Base-by-base conservation (phyloP, 1,284 basidiomycete species). In the Pseudozyma thailandica region DNA sequence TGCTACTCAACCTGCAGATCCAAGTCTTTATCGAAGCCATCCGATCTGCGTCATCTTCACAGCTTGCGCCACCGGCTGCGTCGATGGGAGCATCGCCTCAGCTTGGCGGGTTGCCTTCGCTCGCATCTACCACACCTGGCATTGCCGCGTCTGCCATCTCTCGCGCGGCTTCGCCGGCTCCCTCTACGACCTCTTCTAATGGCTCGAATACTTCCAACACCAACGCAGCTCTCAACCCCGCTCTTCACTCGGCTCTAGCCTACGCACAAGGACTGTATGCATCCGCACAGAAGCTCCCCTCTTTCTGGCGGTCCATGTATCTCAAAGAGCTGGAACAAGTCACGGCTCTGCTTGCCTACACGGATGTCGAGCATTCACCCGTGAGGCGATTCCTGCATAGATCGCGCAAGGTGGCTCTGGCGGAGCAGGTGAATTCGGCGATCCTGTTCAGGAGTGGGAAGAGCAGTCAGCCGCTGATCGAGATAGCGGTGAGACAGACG, bases 371-470 rank as follows among this genome's bases (percentile, higher is more conserved):
- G 80, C 85, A 85, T 45, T 90, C 90, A 63, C 82, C 87, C 86
- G 42, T 92, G 69, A 85, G 87, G 15, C 87, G 86, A 48, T 93
- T 93, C 81, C 83, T 94, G 59, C 86, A 87, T 49, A 88, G 90
- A 79, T 88, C 87, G 57, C 85, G 92, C 58, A 87, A 92, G 51
- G 89, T 91, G 72, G 88, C 88, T 6, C 87, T 94, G 6, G 92
- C 92, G 1, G 90, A 92, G 59, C 91, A 93, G 83, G 89, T 95
- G 51, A 91, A 94, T 72, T 87, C 88, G 46, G 93, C 93, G 10
- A 91, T 94, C 49, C 83, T 94, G 39, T 50, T 54, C 20, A 60
- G 75, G 9, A 71, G 63, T 13, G 78, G 78, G 8, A 60, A 62
- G 23, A 68, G 77, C 20, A 76, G 73, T 28, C 78, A 80, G 46